Evolutionary conservation across 345 rosid species (phyloP).

Genomic region (Iberis pinnata): DNA sequence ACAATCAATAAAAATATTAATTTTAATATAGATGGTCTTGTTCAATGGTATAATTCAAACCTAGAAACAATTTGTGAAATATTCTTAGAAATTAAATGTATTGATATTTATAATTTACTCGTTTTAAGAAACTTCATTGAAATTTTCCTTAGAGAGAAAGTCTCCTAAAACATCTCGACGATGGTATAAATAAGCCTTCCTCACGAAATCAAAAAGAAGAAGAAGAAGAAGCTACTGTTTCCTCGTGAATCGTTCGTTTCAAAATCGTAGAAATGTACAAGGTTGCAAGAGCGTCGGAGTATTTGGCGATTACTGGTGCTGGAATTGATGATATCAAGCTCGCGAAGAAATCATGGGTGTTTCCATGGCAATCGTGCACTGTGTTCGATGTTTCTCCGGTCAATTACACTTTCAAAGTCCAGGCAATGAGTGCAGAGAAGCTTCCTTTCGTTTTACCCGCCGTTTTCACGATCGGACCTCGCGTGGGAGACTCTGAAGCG

Average conservation of each 20-base stretch:
- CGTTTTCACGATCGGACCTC: slow-evolving; percentile 74
- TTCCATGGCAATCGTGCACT: slow-evolving; percentile 56
- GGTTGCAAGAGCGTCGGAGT: slow-evolving; percentile 56
- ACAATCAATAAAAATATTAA: too few species aligned
- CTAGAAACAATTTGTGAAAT: neutral
- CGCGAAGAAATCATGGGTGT: slow-evolving; percentile 57
- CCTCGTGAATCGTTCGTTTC: neutral
- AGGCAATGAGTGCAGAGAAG: slow-evolving; percentile 88
- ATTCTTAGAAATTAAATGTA: slow-evolving; percentile 10
- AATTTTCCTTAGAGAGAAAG: neutral
- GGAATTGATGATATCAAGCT: slow-evolving; percentile 59
- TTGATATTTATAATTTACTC: neutral
- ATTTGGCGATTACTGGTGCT: slow-evolving; percentile 50
- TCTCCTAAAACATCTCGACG: neutral
- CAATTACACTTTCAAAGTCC: slow-evolving; percentile 76
- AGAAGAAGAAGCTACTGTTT: neutral
- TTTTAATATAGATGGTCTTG: neutral
- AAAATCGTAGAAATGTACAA: slow-evolving; percentile 31
- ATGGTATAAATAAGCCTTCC: neutral
- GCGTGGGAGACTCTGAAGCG: slow-evolving; percentile 41
- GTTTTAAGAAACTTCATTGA: neutral
- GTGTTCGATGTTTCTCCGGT: slow-evolving; percentile 65
- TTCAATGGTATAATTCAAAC: neutral
- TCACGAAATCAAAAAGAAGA: neutral
- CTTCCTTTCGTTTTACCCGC: slow-evolving; percentile 75